These are phyloP conservation scores for Silene conica DNA, from an alignment of 148 eudicot species.

Conservation along the genomic window DNA sequence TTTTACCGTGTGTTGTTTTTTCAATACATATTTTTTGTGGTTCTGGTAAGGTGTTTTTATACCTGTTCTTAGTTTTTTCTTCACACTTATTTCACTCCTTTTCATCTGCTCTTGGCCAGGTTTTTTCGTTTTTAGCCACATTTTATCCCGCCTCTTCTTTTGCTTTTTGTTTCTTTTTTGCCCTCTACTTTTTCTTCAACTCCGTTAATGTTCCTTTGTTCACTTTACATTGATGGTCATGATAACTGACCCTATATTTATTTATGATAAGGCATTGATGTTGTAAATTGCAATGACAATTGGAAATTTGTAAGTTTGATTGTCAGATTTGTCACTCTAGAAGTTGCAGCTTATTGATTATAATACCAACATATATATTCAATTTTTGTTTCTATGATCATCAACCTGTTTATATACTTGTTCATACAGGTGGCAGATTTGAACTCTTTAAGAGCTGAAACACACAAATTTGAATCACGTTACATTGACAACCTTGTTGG, in stretches of 20 bases:
- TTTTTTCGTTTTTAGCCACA: too few species aligned
- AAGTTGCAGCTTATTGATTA: background rate
- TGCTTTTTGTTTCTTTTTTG: too few species aligned
- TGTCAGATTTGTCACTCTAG: background rate
- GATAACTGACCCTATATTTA: background rate
- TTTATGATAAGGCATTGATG: background rate
- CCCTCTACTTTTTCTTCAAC: background rate
- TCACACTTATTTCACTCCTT: too few species aligned
- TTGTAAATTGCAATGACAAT: background rate
- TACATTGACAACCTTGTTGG: slow-evolving; percentile 78
- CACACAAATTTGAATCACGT: slow-evolving; percentile 84
- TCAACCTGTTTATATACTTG: background rate
- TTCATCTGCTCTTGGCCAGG: too few species aligned
- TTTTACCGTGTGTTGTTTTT: too few species aligned
- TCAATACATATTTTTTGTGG: too few species aligned
- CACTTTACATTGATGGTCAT: background rate
- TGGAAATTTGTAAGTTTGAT: background rate
- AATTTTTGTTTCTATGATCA: background rate
- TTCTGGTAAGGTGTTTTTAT: too few species aligned
- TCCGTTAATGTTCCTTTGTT: background rate
- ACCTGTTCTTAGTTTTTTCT: too few species aligned
- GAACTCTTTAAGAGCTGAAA: slow-evolving; percentile 62
- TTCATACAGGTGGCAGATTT: slow-evolving; percentile 65
- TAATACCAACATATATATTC: background rate
- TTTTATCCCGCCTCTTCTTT: too few species aligned